Evolutionary conservation across 1,284 basidiomycete genomes (phyloP), one percentile per base, ranked within the genome.

Genomic region (Heterobasidion parviporum): DNA sequence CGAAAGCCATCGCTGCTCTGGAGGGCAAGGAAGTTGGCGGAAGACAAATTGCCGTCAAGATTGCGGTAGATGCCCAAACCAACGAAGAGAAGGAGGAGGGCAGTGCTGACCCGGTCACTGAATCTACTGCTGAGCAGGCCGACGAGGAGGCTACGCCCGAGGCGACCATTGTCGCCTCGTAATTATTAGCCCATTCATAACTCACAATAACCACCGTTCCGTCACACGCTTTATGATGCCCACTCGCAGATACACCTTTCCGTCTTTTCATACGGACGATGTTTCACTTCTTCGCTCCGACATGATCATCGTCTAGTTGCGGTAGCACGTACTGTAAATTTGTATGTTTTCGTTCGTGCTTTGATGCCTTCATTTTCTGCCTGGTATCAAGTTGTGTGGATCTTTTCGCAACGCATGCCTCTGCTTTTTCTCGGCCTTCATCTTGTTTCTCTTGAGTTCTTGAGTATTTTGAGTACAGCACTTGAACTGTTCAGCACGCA

Each of bases 1-100:
- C 85, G 69, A 91, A 92, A 75, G 93, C 92, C 46, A 88, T 96
- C 61, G 80, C 78, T 55, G 81, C 83, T 62, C 79, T 92, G 62
- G 79, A 93, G 65, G 91, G 88, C 69, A 90, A 91, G 71, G 85
- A 93, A 59, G 74, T 95, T 58, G 85, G 81, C 51, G 90, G 89
- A 56, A 78, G 92, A 63, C 69, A 79, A 62, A 85, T 95, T 67
- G 89, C 87, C 56, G 90, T 94, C 75, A 94, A 94, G 77, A 76
- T 95, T 63, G 92, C 92, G 57, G 88, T 92, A 69, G 89, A 91
- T 67, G 65, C 74, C 35, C 67, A 70, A 58, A 62, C 60, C 53
- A 70, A 71, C 38, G 70, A 67, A 49, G 62, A 61, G 7, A 70
- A 65, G 55, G 64, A 54, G 43, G 38, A 41, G 38, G 67, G 68